Percentiles rank a stretch among this genome's conserved stretches.
phyloP scores from a whole-genome alignment of 1,284 basidiomycete species.

The Kalmanozyma brasiliensis region DNA sequence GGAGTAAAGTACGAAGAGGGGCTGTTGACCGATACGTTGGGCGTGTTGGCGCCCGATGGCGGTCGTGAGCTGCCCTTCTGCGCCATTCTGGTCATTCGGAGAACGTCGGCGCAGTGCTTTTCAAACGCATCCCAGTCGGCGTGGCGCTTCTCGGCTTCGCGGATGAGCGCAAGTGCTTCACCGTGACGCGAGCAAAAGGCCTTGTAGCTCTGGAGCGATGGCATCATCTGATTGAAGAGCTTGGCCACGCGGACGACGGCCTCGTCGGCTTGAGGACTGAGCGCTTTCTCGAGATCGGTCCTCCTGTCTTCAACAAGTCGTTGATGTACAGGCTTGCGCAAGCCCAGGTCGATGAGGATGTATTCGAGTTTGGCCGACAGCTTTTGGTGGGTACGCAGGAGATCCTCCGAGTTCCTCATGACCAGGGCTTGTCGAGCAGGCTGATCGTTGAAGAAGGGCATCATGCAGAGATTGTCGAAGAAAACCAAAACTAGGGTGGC shows the following conservation, averaged over 20 bases:
- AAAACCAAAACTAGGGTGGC: slow-evolving; percentile 61
- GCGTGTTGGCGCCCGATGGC: slow-evolving; percentile 37
- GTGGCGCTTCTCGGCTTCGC: slow-evolving; percentile 61
- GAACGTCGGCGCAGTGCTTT: slow-evolving; percentile 56
- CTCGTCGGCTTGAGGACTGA: slow-evolving; percentile 50
- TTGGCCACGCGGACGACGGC: slow-evolving; percentile 47
- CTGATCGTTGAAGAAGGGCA: slow-evolving; percentile 64
- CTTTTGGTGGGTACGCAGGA: slow-evolving; percentile 57
- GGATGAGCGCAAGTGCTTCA: slow-evolving; percentile 62
- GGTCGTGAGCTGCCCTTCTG: slow-evolving; percentile 30
- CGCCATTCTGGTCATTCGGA: slow-evolving; percentile 28
- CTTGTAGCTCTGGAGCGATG: slow-evolving; percentile 51
- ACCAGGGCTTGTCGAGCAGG: slow-evolving; percentile 53
- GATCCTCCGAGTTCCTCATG: slow-evolving; percentile 58
- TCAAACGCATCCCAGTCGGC: slow-evolving; percentile 64
- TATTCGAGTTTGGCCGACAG: slow-evolving; percentile 50
- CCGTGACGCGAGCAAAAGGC: slow-evolving; percentile 65
- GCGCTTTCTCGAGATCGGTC: slow-evolving; percentile 40
- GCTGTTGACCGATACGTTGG: slow-evolving; percentile 23
- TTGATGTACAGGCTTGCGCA: slow-evolving; percentile 27
- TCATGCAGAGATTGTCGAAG: slow-evolving; percentile 57
- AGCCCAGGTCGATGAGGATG: slow-evolving; percentile 50
- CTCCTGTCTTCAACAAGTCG: slow-evolving; percentile 22
- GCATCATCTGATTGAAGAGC: slow-evolving; percentile 51
- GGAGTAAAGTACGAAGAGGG: slow-evolving; percentile 42